Conservation (phyloP, 495 filamentous ascomycete species). For the Staphylotrichum tortipilum region DNA sequence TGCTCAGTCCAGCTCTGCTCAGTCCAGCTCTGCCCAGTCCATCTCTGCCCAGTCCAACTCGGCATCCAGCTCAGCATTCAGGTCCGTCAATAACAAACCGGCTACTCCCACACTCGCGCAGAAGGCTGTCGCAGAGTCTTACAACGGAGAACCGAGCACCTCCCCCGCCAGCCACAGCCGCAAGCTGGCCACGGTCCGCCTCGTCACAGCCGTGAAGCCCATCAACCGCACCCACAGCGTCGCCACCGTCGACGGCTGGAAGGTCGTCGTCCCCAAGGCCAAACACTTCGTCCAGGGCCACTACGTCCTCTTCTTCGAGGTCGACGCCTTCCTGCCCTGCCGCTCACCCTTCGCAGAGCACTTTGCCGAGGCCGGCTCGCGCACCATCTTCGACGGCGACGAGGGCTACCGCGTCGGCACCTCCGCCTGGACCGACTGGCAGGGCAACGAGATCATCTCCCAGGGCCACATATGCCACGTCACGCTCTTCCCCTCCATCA, state of each 20-base stretch:
- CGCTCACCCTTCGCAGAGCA: background rate
- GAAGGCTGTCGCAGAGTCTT: no score
- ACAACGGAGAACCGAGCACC: no score
- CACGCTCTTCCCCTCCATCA: background rate
- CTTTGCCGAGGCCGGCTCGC: constrained; percentile 1
- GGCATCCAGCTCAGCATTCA: no score
- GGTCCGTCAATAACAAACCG: no score
- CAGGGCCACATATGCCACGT: constrained; percentile 18
- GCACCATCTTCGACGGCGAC: background rate
- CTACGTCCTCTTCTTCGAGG: constrained; percentile 13
- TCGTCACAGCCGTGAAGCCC: background rate
- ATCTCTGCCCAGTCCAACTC: no score
- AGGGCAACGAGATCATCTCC: constrained; percentile 1
- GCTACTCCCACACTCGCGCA: no score
- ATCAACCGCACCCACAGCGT: background rate
- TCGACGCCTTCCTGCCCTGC: constrained; percentile 16
- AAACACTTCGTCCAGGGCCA: constrained; percentile 1
- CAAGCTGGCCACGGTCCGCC: constrained; percentile 11
- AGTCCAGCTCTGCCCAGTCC: no score
- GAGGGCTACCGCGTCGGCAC: constrained; percentile 13
- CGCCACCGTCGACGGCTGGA: constrained; percentile 17
- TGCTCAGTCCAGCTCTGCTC: no score
- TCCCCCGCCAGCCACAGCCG: background rate
- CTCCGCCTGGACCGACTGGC: background rate
- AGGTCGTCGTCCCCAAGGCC: constrained; percentile 3